Evolutionary conservation across 225 moss, liverwort and hornwort genomes (phyloP).

Genomic region (Thuidium tamariscinum): DNA sequence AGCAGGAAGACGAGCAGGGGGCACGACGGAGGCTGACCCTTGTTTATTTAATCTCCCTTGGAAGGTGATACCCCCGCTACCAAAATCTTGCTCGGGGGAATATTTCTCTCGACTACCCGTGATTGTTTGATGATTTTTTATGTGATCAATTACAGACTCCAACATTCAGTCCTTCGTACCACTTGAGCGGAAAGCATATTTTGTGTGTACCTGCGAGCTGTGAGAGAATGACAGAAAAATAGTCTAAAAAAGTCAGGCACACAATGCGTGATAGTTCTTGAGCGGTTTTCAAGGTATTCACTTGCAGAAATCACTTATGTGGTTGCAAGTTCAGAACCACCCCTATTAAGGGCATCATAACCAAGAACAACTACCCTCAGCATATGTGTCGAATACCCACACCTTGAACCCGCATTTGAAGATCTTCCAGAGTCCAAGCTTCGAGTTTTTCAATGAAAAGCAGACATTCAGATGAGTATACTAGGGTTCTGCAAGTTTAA

Average conservation of each 20-base stretch:
- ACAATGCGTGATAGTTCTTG: neutral
- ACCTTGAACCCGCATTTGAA: neutral
- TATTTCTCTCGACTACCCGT: neutral
- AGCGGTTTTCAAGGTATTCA: neutral
- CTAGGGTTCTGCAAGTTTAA: neutral
- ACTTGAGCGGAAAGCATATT: neutral
- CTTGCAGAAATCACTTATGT: neutral
- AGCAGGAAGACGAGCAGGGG: neutral
- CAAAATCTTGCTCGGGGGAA: neutral
- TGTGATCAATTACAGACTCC: neutral
- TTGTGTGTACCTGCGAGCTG: neutral
- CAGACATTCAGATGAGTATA: neutral
- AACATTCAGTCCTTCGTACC: neutral
- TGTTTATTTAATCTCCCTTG: neutral
- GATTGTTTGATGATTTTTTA: neutral
- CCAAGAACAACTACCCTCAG: neutral
- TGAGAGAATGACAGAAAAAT: neutral
- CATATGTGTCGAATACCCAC: neutral
- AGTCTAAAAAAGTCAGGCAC: neutral
- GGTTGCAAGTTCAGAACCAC: neutral
- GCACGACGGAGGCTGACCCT: neutral
- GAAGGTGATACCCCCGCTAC: neutral
- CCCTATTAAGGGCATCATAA: neutral
- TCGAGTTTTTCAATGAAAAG: neutral
- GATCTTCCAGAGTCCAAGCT: neutral